Percentiles rank a stretch among this genome's conserved stretches.
Conservation (phyloP, 1,139 yeast genomes). For the Meyerozyma sp. region DNA sequence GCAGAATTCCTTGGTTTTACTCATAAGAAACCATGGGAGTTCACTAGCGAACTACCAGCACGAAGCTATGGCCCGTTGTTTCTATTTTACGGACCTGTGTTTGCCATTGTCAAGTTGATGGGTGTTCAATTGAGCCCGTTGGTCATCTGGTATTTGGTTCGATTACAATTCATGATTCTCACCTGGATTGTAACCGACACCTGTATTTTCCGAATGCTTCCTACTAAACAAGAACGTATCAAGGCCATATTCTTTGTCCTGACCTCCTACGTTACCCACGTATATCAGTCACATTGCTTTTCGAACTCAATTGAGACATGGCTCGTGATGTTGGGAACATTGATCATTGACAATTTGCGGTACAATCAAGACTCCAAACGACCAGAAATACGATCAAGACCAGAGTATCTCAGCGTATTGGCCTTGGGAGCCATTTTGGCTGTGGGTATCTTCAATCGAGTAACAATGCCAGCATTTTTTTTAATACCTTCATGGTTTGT, state of each 20-base stretch:
- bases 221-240: conserved; percentile 56
- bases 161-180: conserved; percentile 52
- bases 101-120: conserved; percentile 24
- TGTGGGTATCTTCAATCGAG: conserved; percentile 76
- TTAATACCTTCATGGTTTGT: conserved; percentile 50
- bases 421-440: conserved; percentile 51
- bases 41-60: conserved; percentile 50
- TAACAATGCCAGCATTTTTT: conserved; percentile 76
- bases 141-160: conserved; percentile 48
- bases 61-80: conserved; percentile 72
- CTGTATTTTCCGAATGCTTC: conserved; percentile 44
- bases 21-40: conserved; percentile 83
- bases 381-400: conserved; percentile 5
- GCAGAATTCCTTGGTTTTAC: conserved; percentile 47
- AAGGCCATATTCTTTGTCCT: conserved; percentile 62
- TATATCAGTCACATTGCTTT: conserved; percentile 82
- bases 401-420: conserved; percentile 14
- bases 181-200: conserved; percentile 59
- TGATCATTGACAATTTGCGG: conserved; percentile 44
- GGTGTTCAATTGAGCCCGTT: conserved; percentile 30
- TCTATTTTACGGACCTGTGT: conserved; percentile 64
- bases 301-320: conserved; percentile 84
- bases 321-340: conserved; percentile 52
- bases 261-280: conserved; percentile 76
- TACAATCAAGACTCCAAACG: conserved; percentile 13